Evolutionary conservation across 345 rosid species (phyloP), one percentile per base, ranked within the genome.

Genomic region (Stellera chamaejasme): DNA sequence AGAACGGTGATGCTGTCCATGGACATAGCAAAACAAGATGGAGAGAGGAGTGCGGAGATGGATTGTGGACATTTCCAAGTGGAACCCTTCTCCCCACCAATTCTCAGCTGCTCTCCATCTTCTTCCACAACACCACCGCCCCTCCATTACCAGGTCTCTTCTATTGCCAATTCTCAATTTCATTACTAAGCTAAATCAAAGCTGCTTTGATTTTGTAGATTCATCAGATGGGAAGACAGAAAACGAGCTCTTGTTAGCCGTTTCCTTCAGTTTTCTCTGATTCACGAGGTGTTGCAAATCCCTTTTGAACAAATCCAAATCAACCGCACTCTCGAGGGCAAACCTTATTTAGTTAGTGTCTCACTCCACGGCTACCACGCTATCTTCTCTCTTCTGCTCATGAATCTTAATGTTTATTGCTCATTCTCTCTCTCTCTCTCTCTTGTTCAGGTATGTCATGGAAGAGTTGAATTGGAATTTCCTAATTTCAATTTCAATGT

Each of bases 401-500:
- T 45, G 32, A 14, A 43, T 39, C 32, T 10, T 36, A n/a, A n/a
- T 3, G 13, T 43, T 68, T 19, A 19, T 19, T 45, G 8, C 44
- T 44, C 11, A 59, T 43, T 25, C 42, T 13, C 41, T 12, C 8
- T 27, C 16, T 25, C 42, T 13, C 41, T 12, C 8, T 27, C 16
- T 64, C 25, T 52, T n/a, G 66, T 58, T 54, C 82, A 80, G 85
- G 85, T 72, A 66, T 54, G 65, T 32, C 58, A 51, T 50, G 27
- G 60, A 50, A 28, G 57, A 50, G 64, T 41, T 50, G 56, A 48
- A 60, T 8, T 12, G 45, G 63, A 65, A 51, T 70, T 72, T 55
- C 82, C 88, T 36, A 84, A 77, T 72, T 84, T 84, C 60, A 82
- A 84, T 70, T 84, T 82, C 73, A 82, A 77, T 62, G 83, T 76